Evolutionary conservation across 1,284 basidiomycete genomes (phyloP).

Genomic region (Boletellus deceptivus): DNA sequence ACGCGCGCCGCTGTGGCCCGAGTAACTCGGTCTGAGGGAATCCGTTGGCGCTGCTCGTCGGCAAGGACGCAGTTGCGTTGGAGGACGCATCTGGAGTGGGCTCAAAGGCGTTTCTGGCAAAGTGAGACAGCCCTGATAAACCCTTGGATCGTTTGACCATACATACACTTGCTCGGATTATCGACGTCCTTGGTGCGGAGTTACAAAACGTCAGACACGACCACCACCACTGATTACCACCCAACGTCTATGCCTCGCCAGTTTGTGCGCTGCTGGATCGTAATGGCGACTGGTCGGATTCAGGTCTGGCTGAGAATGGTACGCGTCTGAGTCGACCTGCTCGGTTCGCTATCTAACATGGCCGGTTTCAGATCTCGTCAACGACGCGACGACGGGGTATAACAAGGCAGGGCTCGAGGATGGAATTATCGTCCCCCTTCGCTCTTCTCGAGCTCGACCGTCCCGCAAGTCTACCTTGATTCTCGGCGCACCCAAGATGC

Average conservation of each 20-base stretch:
- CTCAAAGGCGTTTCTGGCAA: constrained; percentile 45
- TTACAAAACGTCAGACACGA: constrained; percentile 1
- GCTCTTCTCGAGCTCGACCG: constrained; percentile 5
- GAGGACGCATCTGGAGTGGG: constrained; percentile 8
- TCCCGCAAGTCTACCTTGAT: constrained; percentile 16
- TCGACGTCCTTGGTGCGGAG: constrained; percentile 10
- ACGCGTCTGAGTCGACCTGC: not conserved
- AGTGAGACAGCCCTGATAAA: constrained; percentile 50
- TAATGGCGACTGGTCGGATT: not conserved
- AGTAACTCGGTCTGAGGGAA: not conserved
- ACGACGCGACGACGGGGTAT: constrained; percentile 3
- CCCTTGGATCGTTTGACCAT: constrained; percentile 42
- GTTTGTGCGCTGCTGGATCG: not conserved
- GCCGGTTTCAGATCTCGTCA: constrained; percentile 14
- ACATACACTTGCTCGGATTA: not conserved
- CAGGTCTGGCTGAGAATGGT: not conserved
- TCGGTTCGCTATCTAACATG: constrained; percentile 7
- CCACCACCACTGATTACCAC: not conserved
- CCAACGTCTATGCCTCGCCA: too few species aligned
- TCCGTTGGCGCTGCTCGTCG: not conserved
- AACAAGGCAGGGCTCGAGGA: constrained; percentile 6
- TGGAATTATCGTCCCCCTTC: not conserved
- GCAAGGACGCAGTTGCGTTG: not conserved
- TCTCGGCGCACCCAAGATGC: constrained; percentile 23
- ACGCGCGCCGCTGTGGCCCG: constrained; percentile 19